A percentile compares a stretch with the other conserved stretches of the same genome.
These are phyloP conservation scores for Stygiomarasmius scandens DNA, from an alignment of 1,284 basidiomycete species.

Conservation along the genomic window DNA sequence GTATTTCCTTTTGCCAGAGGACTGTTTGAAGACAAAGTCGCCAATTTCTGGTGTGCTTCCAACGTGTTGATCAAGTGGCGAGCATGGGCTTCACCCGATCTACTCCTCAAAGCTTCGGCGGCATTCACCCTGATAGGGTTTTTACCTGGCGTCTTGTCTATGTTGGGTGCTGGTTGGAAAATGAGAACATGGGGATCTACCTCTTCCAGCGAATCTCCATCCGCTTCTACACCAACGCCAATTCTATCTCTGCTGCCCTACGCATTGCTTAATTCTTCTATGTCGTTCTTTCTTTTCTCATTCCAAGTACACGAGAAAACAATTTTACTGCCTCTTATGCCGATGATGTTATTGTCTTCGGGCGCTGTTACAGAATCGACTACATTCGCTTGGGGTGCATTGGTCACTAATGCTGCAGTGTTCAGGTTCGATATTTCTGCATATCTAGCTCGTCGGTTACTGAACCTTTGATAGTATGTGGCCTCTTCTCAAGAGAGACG, in stretches of 20 bases:
- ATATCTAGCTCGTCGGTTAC: conserved; percentile 7
- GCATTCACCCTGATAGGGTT: conserved; percentile 66
- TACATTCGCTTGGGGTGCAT: conserved; percentile 76
- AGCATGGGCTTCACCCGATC: conserved; percentile 45
- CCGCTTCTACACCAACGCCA: conserved; percentile 35
- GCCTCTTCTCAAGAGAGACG: conserved; percentile 84
- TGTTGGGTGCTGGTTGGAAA: conserved; percentile 53
- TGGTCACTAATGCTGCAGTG: conserved; percentile 85
- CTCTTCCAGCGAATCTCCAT: conserved; percentile 3
- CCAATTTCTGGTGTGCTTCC: conserved; percentile 95
- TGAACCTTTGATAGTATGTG: conserved; percentile 69
- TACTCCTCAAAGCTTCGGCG: conserved; percentile 61
- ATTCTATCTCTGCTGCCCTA: conserved; percentile 68
- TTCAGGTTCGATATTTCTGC: conserved; percentile 67
- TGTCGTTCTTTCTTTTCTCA: conserved; percentile 94
- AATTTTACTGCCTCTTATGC: conserved; percentile 86
- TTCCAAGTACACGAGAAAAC: conserved; percentile 97
- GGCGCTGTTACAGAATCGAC: conserved; percentile 61
- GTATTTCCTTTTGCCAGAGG: conserved; percentile 92
- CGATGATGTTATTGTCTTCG: conserved; percentile 79
- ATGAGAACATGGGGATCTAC: conserved; percentile 18
- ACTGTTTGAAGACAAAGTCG: conserved; percentile 95
- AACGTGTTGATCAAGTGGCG: conserved; percentile 89
- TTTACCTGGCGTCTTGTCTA: conserved; percentile 58
- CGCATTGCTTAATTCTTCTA: conserved; percentile 70